Evolutionary conservation across 352 stramenopile species (phyloP), one percentile per base, ranked within the genome.

Genomic region (Phytophthora rubi): DNA sequence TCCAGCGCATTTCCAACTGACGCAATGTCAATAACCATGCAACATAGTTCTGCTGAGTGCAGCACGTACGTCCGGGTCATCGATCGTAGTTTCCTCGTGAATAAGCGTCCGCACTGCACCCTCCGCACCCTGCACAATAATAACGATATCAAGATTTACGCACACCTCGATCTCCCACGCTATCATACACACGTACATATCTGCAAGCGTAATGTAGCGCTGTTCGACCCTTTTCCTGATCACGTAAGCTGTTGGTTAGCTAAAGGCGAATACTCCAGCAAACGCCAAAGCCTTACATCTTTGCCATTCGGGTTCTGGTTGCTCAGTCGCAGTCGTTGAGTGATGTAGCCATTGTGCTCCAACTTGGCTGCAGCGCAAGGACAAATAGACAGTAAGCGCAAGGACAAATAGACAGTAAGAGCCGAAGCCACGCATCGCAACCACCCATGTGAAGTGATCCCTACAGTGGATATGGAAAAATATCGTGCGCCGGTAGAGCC

Each of bases 1-100:
- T 94, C 87, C 85, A 94, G 9, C 81, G 79, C 82, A 90, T 92
- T 52, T 93, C 87, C 21, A 91, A 64, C 87, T 94, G 28, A 35
- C 2, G 55, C 37, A n/a, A 10, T 33, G 26, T 56, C n/a, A 56
- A 44, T 48, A 45, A 16, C 3, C 15, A 18, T 18, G 39, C 28
- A 54, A 16, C 18, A 13, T 39, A 39, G 33, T 9, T n/a, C 26
- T 8, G 39, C 13, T 47, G 13, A 18, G 15, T 8, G 6, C 30
- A 65, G 5, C 3, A 82, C 81, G 23, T 63, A 91, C 85, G 65
- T 94, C 87, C 4, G 85, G 83, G 42, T 94, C 85, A 68, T 94
- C 85, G 60, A 92, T 86, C 15, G 84, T 91, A 10, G 74, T 73
- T 74, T 94, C 83, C 62, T 94, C 85, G 54, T 93, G 77, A 13